phyloP scores from a whole-genome alignment of 495 filamentous ascomycete species.

The Neohortaea acidophila region DNA sequence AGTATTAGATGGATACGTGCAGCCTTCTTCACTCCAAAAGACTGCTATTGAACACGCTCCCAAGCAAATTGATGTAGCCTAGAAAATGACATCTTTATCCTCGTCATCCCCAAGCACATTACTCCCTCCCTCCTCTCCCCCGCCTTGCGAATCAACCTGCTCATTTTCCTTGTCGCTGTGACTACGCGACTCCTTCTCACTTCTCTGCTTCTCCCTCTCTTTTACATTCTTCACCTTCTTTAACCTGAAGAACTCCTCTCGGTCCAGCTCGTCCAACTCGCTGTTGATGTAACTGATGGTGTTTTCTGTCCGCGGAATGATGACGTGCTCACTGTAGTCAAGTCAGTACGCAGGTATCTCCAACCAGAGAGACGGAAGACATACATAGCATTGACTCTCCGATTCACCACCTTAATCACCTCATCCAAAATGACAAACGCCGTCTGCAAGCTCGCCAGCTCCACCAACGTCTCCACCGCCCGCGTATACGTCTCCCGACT shows the following conservation, averaged over 20 bases:
- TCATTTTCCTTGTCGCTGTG: constrained; percentile 32
- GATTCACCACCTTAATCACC: constrained; percentile 98
- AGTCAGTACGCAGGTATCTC: not conserved
- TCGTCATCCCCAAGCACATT: constrained; percentile 75
- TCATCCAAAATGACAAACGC: constrained; percentile 97
- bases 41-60: too few species aligned
- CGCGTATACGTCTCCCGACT: constrained; percentile 95
- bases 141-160: constrained; percentile 28
- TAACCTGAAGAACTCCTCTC: constrained; percentile 94
- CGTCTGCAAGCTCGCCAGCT: constrained; percentile 91
- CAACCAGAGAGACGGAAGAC: constrained; percentile 18
- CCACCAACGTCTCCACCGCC: constrained; percentile 91
- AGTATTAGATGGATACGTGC: too few species aligned
- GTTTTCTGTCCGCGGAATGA: constrained; percentile 94
- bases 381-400: constrained; percentile 95
- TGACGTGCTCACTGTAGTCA: constrained; percentile 66
- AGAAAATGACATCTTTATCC: constrained; percentile 94
- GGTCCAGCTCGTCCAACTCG: constrained; percentile 91
- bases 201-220: constrained; percentile 43
- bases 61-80: too few species aligned
- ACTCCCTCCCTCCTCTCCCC: constrained; percentile 17
- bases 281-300: constrained; percentile 99
- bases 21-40: too few species aligned
- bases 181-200: constrained; percentile 29
- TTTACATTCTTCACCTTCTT: constrained; percentile 99